phyloP scores from a whole-genome alignment of 140 eudicot species.

The Flaveria floridana region DNA sequence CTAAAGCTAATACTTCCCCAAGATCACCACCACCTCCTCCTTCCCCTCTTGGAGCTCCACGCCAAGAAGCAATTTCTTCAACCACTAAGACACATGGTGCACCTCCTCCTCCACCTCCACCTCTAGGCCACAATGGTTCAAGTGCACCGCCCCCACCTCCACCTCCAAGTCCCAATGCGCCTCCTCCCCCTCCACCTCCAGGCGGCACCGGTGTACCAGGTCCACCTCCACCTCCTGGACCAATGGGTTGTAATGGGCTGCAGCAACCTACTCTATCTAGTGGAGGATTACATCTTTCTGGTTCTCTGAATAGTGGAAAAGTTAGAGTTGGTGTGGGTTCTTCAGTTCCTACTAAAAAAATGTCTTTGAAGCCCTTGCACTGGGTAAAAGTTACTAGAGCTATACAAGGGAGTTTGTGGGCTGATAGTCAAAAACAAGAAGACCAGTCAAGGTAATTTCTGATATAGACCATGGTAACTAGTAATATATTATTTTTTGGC shows the following conservation, averaged over 20 bases:
- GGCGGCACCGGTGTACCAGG: conserved; percentile 40
- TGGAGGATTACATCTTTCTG: conserved; percentile 52
- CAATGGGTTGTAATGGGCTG: conserved; percentile 50
- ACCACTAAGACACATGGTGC: conserved; percentile 17
- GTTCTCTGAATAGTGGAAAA: conserved; percentile 53
- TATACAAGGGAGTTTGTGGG: conserved; percentile 88
- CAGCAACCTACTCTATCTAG: conserved; percentile 59
- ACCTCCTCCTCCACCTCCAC: conserved; percentile 42
- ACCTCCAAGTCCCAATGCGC: conserved; percentile 27
- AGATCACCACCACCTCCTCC: not conserved
- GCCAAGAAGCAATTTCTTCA: not conserved
- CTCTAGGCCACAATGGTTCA: not conserved
- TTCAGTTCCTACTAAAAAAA: conserved; percentile 50
- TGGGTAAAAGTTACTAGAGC: conserved; percentile 91
- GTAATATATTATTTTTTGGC: not conserved
- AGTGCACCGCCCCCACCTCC: conserved; percentile 33
- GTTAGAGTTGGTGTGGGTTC: conserved; percentile 43
- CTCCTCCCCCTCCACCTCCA: conserved; percentile 57
- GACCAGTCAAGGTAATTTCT: conserved; percentile 56
- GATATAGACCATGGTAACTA: conserved; percentile 3
- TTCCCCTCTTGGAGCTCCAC: not conserved
- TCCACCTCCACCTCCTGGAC: conserved; percentile 66
- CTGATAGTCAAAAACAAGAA: conserved; percentile 68
- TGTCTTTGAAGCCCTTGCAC: conserved; percentile 58
- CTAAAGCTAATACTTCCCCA: conserved; percentile 3